Evolutionary conservation across 371 early-diverging fungal species (phyloP).

Genomic region (Mucor sp.): DNA sequence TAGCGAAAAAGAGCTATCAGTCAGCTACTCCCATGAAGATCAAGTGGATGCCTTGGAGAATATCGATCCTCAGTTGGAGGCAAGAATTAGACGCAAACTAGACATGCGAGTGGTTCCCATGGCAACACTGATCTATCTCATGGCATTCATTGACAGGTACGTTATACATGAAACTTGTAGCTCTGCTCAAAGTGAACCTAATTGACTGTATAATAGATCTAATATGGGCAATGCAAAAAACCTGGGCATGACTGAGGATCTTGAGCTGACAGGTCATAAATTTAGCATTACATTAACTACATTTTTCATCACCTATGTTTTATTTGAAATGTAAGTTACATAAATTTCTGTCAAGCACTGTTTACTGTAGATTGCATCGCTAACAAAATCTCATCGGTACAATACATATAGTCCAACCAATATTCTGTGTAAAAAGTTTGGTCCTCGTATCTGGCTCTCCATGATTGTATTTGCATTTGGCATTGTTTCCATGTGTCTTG

Average conservation of each 20-base stretch:
- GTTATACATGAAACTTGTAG: background rate
- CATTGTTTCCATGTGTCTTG: slow-evolving; percentile 49
- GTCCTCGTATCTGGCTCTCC: slow-evolving; percentile 48
- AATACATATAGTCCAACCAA: slow-evolving; percentile 9
- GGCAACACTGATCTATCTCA: slow-evolving; percentile 12
- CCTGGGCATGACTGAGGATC: slow-evolving; percentile 25
- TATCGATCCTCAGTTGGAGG: slow-evolving; percentile 28
- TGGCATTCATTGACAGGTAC: slow-evolving; percentile 21
- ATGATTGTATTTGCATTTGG: slow-evolving; percentile 58
- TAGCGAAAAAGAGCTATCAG: background rate
- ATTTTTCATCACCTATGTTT: slow-evolving; percentile 17
- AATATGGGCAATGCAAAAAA: slow-evolving; percentile 46
- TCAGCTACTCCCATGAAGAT: background rate
- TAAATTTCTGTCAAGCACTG: background rate
- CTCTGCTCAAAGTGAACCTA: too few relatives aligned
- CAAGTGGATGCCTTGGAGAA: slow-evolving; percentile 3
- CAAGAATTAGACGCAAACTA: slow-evolving; percentile 14
- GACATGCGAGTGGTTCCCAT: slow-evolving; percentile 10
- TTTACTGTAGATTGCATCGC: too few relatives aligned
- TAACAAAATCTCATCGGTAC: background rate
- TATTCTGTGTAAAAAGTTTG: slow-evolving; percentile 25
- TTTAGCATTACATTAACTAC: slow-evolving; percentile 23
- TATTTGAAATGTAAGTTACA: slow-evolving; percentile 14
- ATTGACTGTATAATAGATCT: too few relatives aligned
- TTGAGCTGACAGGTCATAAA: slow-evolving; percentile 20